These are phyloP conservation scores for Tricholoma saponaceum DNA, from an alignment of 768 basidiomycete species.

Conservation along the genomic window DNA sequence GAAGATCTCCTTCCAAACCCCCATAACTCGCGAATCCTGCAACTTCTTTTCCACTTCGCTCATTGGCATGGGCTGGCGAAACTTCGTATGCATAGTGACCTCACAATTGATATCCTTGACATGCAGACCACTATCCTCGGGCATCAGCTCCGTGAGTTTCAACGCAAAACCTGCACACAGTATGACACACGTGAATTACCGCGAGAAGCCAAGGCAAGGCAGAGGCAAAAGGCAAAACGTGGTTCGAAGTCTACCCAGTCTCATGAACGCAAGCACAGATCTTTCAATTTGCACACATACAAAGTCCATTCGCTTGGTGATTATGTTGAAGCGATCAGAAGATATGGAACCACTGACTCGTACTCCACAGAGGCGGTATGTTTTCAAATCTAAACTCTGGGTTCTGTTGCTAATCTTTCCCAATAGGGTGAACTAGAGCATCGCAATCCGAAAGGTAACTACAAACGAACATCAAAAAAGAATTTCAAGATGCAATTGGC, in stretches of 20 bases:
- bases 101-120: no score
- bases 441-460: constrained; percentile 7
- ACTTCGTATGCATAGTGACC: no score
- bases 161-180: no score
- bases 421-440: constrained; percentile 15
- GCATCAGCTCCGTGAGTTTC: no score
- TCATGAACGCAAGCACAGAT: background rate
- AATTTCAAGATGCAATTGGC: constrained; percentile 6
- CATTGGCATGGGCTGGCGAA: no score
- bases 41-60: no score
- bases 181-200: no score
- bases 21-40: no score
- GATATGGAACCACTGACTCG: background rate
- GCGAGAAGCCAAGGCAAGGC: no score
- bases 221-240: background rate
- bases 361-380: background rate
- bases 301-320: background rate
- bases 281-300: background rate
- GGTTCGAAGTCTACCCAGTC: background rate
- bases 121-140: no score
- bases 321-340: background rate
- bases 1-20: no score
- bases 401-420: background rate
- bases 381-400: background rate
- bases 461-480: constrained; percentile 8